Percentiles rank a stretch among this genome's conserved stretches.
These are phyloP conservation scores for Vitellaria paradoxa DNA, from an alignment of 179 eudicot species.

Conservation along the genomic window DNA sequence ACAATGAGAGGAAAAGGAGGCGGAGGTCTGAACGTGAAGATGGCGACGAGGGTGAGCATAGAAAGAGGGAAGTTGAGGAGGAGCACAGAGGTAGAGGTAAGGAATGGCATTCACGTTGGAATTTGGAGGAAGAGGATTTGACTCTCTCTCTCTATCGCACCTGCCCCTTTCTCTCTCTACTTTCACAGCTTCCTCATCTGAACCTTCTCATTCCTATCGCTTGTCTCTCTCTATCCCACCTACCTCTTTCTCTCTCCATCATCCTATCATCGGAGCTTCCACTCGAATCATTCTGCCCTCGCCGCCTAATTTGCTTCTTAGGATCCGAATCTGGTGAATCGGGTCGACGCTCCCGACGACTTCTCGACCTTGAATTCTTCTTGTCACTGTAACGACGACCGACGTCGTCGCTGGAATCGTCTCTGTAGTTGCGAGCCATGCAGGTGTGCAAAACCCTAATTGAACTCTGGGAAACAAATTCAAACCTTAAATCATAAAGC, in stretches of 20 bases:
- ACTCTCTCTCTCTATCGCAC: no score
- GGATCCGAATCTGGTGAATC: background rate
- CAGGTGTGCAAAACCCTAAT: conserved; percentile 8
- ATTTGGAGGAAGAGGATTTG: background rate
- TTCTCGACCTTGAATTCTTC: background rate
- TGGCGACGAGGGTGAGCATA: no score
- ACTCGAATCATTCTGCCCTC: background rate
- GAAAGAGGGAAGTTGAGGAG: no score
- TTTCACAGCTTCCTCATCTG: background rate
- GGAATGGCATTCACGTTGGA: background rate
- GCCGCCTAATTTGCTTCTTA: background rate
- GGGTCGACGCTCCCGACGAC: background rate
- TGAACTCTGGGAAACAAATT: background rate
- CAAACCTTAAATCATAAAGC: no score
- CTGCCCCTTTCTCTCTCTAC: background rate
- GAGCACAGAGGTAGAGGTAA: no score
- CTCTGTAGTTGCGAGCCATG: conserved; percentile 12
- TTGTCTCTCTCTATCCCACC: no score
- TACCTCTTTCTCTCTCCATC: no score
- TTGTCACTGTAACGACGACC: conserved; percentile 5
- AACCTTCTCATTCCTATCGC: no score
- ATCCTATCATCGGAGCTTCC: background rate
- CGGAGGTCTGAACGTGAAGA: no score
- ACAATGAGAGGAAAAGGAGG: no score
- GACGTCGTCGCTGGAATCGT: background rate